These are phyloP conservation scores for Polyporus tsugae DNA, from an alignment of 1,284 basidiomycete genomes.

Conservation along the genomic window DNA sequence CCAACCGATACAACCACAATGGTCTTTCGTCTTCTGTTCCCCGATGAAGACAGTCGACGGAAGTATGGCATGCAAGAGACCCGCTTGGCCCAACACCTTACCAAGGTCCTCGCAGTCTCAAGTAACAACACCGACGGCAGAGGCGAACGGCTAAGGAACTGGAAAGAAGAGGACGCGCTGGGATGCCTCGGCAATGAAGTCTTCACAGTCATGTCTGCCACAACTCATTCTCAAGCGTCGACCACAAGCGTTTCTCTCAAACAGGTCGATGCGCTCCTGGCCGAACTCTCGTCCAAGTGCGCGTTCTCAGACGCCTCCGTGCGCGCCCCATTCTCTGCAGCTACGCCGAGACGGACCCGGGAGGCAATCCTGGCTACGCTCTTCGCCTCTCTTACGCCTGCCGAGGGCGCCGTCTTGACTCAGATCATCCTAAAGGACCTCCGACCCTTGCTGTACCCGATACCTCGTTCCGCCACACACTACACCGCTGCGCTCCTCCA, in stretches of 20 bases:
- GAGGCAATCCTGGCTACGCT: slow-evolving; percentile 59
- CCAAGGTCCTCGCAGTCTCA: slow-evolving; percentile 57
- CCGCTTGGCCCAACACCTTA: slow-evolving; percentile 63
- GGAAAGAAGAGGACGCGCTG: slow-evolving; percentile 56
- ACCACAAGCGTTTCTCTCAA: slow-evolving; percentile 48
- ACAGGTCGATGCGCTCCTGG: slow-evolving; percentile 70
- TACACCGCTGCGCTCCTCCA: slow-evolving; percentile 57
- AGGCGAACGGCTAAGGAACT: slow-evolving; percentile 51
- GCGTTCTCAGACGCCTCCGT: slow-evolving; percentile 62
- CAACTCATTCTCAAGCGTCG: slow-evolving; percentile 34
- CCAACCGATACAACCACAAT: slow-evolving; percentile 57
- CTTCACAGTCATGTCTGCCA: slow-evolving; percentile 48
- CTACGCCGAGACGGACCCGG: slow-evolving; percentile 42
- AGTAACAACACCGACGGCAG: slow-evolving; percentile 31
- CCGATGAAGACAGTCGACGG: slow-evolving; percentile 75
- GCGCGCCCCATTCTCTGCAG: slow-evolving; percentile 37
- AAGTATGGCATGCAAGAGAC: slow-evolving; percentile 81
- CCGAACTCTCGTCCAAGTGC: slow-evolving; percentile 76
- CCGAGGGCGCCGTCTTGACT: slow-evolving; percentile 70
- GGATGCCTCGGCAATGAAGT: slow-evolving; percentile 81
- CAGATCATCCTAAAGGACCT: slow-evolving; percentile 90
- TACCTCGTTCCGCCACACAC: slow-evolving; percentile 53
- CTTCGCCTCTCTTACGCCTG: slow-evolving; percentile 62
- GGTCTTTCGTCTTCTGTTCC: slow-evolving; percentile 82
- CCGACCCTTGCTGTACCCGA: slow-evolving; percentile 77